Percentiles rank a stretch among this genome's conserved stretches.
These are phyloP conservation scores for Podaxis pistillaris DNA, from an alignment of 768 basidiomycete species.

Conservation along the genomic window DNA sequence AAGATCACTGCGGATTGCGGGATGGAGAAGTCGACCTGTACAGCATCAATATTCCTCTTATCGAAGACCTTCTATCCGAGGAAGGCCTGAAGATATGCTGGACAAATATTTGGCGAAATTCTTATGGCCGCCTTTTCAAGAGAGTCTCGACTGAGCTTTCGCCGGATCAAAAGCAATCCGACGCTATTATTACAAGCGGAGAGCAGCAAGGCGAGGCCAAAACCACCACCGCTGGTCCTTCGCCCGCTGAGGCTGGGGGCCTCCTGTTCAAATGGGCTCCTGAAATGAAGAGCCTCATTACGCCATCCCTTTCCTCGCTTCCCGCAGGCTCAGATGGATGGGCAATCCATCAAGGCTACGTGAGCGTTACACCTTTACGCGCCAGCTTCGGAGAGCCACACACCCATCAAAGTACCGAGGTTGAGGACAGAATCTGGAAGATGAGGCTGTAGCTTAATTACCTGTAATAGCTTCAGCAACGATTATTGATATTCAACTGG, in stretches of 20 bases:
- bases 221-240: slow-evolving; percentile 11
- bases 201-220: slow-evolving; percentile 33
- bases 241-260: slow-evolving; percentile 24
- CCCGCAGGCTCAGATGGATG: slow-evolving; percentile 81
- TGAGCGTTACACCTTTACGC: slow-evolving; percentile 75
- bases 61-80: slow-evolving; percentile 58
- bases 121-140: slow-evolving; percentile 81
- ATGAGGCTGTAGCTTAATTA: slow-evolving; percentile 47
- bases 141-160: slow-evolving; percentile 27
- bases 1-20: slow-evolving; percentile 55
- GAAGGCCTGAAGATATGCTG: slow-evolving; percentile 69
- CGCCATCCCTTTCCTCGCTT: slow-evolving; percentile 53
- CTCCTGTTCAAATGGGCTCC: slow-evolving; percentile 74
- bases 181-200: slow-evolving; percentile 39
- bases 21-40: slow-evolving; percentile 77
- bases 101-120: slow-evolving; percentile 85
- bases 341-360: slow-evolving; percentile 69
- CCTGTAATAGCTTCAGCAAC: neutral
- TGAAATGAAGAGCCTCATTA: slow-evolving; percentile 67
- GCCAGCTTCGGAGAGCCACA: slow-evolving; percentile 72
- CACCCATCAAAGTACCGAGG: slow-evolving; percentile 22
- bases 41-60: slow-evolving; percentile 84
- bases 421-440: slow-evolving; percentile 50
- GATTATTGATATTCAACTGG: neutral
- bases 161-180: slow-evolving; percentile 19